Evolutionary conservation across 306 rosid genomes (phyloP).

Genomic region (Sicyos edulis): DNA sequence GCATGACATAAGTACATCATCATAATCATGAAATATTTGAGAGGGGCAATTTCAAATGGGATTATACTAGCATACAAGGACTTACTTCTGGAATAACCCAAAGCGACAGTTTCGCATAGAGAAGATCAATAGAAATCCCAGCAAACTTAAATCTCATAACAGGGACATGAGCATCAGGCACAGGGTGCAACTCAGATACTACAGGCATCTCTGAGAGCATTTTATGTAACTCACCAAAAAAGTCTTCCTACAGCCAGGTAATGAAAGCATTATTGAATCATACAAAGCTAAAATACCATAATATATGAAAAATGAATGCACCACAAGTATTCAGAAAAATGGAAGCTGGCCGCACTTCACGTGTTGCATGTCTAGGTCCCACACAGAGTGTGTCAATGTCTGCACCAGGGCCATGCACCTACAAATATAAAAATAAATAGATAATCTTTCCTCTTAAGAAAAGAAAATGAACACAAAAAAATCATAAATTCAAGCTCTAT

Average conservation of each 20-base stretch:
- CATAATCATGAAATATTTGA: background rate
- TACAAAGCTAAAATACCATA: constrained; percentile 10
- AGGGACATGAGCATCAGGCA: constrained; percentile 95
- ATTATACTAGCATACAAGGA: background rate
- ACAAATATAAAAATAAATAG: background rate
- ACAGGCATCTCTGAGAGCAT: constrained; percentile 84
- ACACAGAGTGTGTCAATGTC: constrained; percentile 96
- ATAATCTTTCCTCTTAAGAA: background rate
- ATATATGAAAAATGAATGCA: background rate
- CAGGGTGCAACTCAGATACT: constrained; percentile 88
- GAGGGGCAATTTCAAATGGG: too few relatives aligned
- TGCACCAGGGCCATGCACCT: constrained; percentile 99
- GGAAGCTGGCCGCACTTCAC: constrained; percentile 54
- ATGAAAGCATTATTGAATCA: constrained; percentile 25
- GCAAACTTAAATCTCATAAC: constrained; percentile 67
- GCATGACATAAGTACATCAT: background rate
- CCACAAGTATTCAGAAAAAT: constrained; percentile 13
- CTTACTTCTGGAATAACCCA: constrained; percentile 97
- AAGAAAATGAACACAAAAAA: background rate
- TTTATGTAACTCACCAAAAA: constrained; percentile 75
- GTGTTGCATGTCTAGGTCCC: constrained; percentile 90
- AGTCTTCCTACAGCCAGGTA: constrained; percentile 62
- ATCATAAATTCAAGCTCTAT: background rate
- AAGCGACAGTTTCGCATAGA: constrained; percentile 78
- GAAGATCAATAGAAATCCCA: constrained; percentile 87